Conservation (phyloP, 257 asterid genomes). For the Przewalskia tangutica region DNA sequence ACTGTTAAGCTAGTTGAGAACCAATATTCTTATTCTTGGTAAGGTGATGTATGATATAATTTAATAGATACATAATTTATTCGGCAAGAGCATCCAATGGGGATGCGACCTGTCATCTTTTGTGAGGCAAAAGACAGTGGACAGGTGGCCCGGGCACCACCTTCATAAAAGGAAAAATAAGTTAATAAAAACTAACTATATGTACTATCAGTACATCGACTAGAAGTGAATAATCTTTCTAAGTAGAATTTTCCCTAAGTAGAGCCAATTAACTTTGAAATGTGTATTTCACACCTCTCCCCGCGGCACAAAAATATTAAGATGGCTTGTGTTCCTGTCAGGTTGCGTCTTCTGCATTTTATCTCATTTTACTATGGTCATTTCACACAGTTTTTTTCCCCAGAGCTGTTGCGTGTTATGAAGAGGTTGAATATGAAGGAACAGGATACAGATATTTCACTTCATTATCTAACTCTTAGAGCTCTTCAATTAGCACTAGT, state of each 20-base stretch:
- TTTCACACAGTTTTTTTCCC: neutral
- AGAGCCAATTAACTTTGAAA: neutral
- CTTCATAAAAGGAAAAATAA: neutral
- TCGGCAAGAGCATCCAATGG: neutral
- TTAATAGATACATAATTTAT: neutral
- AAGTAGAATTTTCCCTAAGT: neutral
- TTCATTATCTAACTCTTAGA: slow-evolving; percentile 70
- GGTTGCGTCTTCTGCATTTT: neutral
- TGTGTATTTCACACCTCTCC: neutral
- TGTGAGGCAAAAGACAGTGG: neutral
- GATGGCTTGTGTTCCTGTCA: neutral
- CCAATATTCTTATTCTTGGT: neutral
- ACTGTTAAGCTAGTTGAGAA: neutral
- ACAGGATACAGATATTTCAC: slow-evolving; percentile 65
- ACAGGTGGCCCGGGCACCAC: neutral
- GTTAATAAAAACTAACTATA: neutral
- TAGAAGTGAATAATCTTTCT: neutral
- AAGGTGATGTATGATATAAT: neutral
- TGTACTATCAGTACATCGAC: neutral
- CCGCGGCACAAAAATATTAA: neutral
- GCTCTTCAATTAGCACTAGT: slow-evolving; percentile 79
- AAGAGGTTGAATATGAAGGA: slow-evolving; percentile 93
- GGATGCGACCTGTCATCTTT: neutral
- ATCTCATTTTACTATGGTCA: neutral
- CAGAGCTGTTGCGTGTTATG: slow-evolving; percentile 84